Evolutionary conservation across 2,329 filamentous ascomycete species (phyloP).

Genomic region (Sporothrix phasma): DNA sequence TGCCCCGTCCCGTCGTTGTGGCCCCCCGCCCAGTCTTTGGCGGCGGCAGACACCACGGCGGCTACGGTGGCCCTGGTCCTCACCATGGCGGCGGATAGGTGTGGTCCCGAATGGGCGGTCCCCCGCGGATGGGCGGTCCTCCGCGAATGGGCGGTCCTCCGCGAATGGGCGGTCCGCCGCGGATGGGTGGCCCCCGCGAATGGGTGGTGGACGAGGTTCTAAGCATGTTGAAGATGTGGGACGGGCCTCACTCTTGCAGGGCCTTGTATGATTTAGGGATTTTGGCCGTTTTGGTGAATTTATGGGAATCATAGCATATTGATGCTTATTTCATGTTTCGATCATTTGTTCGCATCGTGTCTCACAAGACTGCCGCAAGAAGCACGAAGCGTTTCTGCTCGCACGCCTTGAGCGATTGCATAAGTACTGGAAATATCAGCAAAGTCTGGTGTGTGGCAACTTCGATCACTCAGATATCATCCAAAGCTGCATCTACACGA

Average conservation of each 20-base stretch:
- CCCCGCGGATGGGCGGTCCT: background rate
- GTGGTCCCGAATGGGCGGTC: no score
- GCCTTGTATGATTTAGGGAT: background rate
- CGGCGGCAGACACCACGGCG: background rate
- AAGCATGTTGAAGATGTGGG: background rate
- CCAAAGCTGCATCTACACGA: background rate
- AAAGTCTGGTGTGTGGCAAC: no score
- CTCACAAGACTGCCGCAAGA: no score
- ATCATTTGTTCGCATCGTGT: no score
- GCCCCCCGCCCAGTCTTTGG: background rate
- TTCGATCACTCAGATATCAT: no score
- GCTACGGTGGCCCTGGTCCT: background rate
- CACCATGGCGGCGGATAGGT: background rate
- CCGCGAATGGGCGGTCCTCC: no score
- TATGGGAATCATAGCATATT: no score
- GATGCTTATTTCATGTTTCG: no score
- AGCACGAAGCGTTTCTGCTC: no score
- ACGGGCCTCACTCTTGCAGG: background rate
- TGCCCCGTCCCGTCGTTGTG: background rate
- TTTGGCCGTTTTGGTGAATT: no score
- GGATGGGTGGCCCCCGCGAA: conserved; percentile 2
- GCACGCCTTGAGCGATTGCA: background rate
- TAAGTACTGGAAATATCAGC: background rate
- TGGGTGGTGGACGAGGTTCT: background rate
- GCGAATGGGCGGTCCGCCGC: background rate